These are phyloP conservation scores for Agaricus sinodeliciosus DNA, from an alignment of 768 basidiomycete species.

Conservation along the genomic window DNA sequence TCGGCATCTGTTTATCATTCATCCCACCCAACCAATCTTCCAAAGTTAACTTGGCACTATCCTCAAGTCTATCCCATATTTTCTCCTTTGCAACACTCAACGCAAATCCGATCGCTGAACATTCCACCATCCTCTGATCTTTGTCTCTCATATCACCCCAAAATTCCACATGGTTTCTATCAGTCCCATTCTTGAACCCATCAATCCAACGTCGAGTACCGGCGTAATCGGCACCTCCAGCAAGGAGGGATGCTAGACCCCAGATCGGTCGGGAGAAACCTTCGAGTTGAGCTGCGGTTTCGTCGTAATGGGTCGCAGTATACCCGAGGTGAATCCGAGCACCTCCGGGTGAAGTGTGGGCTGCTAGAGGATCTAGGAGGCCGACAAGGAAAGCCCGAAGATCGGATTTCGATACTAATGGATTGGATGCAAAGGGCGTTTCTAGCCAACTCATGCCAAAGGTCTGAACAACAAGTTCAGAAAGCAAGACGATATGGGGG, in stretches of 20 bases:
- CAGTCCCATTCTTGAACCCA: conserved; percentile 64
- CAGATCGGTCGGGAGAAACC: conserved; percentile 74
- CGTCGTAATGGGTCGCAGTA: conserved; percentile 70
- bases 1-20: conserved; percentile 80
- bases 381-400: conserved; percentile 46
- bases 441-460: conserved; percentile 22
- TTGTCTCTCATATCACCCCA: conserved; percentile 72
- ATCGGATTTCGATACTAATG: conserved; percentile 54
- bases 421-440: conserved; percentile 49
- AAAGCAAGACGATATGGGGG: background rate
- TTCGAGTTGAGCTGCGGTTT: conserved; percentile 65
- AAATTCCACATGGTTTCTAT: conserved; percentile 60
- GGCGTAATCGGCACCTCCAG: conserved; percentile 54
- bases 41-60: conserved; percentile 47
- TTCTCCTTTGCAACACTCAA: conserved; percentile 59
- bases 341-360: conserved; percentile 69
- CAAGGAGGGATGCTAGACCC: conserved; percentile 62
- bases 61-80: conserved; percentile 55
- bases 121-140: conserved; percentile 81
- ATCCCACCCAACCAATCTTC: conserved; percentile 67
- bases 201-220: conserved; percentile 57
- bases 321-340: conserved; percentile 64
- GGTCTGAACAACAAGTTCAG: background rate
- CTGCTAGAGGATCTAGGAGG: conserved; percentile 59
- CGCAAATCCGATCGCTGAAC: conserved; percentile 68